Evolutionary conservation across 202 grass and related monocot species (phyloP).

Genomic region (Panicum hallii): DNA sequence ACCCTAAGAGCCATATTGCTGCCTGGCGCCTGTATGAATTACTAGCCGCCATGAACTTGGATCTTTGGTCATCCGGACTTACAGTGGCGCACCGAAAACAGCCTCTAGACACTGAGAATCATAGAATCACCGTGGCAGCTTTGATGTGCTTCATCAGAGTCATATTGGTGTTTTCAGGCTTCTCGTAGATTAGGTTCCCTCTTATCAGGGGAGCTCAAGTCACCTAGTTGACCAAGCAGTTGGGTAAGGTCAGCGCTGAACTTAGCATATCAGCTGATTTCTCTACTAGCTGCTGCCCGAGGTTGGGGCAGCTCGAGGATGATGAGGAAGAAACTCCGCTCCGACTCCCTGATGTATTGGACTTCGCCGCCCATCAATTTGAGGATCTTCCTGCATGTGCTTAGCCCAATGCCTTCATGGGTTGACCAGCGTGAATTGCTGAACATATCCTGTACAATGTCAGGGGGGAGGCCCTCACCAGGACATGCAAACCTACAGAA

Average conservation of each 20-base stretch:
- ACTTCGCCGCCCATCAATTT: constrained; percentile 97
- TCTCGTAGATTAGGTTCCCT: constrained; percentile 39
- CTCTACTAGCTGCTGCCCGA: constrained; percentile 49
- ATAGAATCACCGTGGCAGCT: constrained; percentile 13
- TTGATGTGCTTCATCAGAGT: neutral
- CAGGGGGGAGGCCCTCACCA: constrained; percentile 86
- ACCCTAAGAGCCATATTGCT: constrained; percentile 42
- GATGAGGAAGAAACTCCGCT: constrained; percentile 90
- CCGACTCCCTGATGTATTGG: constrained; percentile 96
- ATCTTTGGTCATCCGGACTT: constrained; percentile 23
- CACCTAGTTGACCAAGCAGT: constrained; percentile 40
- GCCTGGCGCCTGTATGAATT: constrained; percentile 42
- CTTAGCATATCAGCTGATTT: constrained; percentile 49
- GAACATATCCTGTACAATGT: constrained; percentile 97
- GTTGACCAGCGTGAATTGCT: constrained; percentile 80
- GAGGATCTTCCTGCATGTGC: constrained; percentile 82
- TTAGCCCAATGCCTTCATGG: constrained; percentile 86
- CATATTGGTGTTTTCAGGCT: constrained; percentile 33
- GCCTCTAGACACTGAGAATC: neutral
- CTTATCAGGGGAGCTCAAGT: constrained; percentile 34
- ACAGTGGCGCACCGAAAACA: neutral
- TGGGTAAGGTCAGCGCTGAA: constrained; percentile 30
- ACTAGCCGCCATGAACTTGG: constrained; percentile 37
- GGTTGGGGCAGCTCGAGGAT: constrained; percentile 72
- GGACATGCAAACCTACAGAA: constrained; percentile 79